A percentile compares a stretch with the other conserved stretches of the same genome.
phyloP scores from a whole-genome alignment of 331 rosid genomes.

The Spiraea crenata region DNA sequence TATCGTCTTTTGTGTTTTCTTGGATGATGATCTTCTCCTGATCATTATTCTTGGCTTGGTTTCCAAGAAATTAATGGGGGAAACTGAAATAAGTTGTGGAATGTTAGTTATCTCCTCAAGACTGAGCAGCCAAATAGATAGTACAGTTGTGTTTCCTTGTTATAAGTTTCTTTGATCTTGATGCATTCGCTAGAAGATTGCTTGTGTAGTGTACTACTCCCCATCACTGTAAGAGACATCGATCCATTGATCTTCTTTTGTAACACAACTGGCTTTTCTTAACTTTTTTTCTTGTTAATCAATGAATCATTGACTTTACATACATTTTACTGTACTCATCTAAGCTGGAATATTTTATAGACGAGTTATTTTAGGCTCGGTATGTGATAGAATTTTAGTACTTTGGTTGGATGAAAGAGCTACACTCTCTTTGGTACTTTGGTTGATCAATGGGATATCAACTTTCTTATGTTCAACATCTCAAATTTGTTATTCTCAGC shows the following conservation, averaged over 20 bases:
- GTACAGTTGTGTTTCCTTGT: not conserved
- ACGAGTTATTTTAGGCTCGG: not conserved
- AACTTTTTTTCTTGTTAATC: not conserved
- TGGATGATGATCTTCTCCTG: not conserved
- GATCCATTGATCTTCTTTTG: not conserved
- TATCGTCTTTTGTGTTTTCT: no score
- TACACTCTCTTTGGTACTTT: no score
- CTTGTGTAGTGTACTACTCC: conserved; percentile 4
- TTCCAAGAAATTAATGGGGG: conserved; percentile 12
- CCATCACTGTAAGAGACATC: not conserved
- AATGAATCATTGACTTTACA: not conserved
- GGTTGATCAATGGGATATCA: no score
- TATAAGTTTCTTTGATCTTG: not conserved
- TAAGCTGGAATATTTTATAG: not conserved
- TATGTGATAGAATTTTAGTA: not conserved
- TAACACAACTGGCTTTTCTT: not conserved
- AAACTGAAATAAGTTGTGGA: conserved; percentile 10
- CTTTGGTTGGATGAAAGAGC: conserved; percentile 1
- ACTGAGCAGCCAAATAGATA: not conserved
- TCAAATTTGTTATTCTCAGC: no score
- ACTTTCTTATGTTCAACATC: no score
- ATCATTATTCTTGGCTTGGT: conserved; percentile 5
- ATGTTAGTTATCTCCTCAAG: not conserved
- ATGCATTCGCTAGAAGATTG: conserved; percentile 2
- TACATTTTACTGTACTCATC: no score